Conservation (phyloP, 2,329 filamentous ascomycete genomes). For the Lasiodiplodia citricola region DNA sequence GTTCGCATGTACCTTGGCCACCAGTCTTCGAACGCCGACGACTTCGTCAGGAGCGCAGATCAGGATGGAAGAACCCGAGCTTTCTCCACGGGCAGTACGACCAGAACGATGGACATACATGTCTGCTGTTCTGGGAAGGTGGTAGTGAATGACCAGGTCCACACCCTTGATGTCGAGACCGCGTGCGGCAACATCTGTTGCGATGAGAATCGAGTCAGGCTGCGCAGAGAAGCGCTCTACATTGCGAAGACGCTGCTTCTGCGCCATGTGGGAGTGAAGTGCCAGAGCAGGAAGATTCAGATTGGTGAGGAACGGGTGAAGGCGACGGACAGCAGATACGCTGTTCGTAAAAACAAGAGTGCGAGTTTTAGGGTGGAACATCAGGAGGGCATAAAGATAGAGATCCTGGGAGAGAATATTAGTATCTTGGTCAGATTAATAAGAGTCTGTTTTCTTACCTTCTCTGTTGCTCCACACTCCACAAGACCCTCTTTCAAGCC, state of each 20-base stretch:
- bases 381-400: conserved; percentile 85
- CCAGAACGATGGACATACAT: conserved; percentile 95
- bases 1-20: conserved; percentile 81
- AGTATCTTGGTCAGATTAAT: not conserved
- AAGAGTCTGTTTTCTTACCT: conserved; percentile 58
- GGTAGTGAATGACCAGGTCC: conserved; percentile 91
- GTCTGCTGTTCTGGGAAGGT: conserved; percentile 88
- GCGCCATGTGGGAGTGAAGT: conserved; percentile 91
- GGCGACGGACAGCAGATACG: conserved; percentile 85
- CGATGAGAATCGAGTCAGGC: conserved; percentile 73
- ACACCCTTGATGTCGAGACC: conserved; percentile 93
- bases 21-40: conserved; percentile 77
- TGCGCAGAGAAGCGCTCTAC: conserved; percentile 84
- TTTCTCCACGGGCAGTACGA: conserved; percentile 84
- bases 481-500: conserved; percentile 87
- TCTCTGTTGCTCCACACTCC: conserved; percentile 91
- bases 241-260: conserved; percentile 92
- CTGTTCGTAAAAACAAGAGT: conserved; percentile 95
- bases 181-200: conserved; percentile 91
- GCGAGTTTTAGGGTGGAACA: conserved; percentile 80
- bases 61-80: conserved; percentile 79
- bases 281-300: conserved; percentile 77
- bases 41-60: conserved; percentile 94
- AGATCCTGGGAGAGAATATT: conserved; percentile 66
- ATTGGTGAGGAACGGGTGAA: conserved; percentile 83